Evolutionary conservation across 257 asterid species (phyloP), one percentile per base, ranked within the genome.

Genomic region (Solanum rostratum): DNA sequence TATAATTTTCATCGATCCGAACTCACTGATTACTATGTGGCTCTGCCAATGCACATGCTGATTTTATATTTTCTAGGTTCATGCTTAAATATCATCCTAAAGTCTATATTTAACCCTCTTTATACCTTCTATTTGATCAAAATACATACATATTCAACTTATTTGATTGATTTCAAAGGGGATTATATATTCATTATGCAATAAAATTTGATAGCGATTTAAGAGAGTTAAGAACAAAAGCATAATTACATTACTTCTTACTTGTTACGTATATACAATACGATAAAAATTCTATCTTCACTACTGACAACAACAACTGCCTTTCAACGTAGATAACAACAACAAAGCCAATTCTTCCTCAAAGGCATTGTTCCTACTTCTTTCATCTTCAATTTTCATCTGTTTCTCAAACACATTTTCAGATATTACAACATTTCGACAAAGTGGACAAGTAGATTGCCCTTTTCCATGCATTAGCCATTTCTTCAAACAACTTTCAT

Each of bases 381-480:
- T 39, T 45, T 81, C 73, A 12, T 45, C 53, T 37, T 81, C 73
- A 15, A 14, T 7, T 24, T 53, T 54, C 10, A 30, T 12, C 0
- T 43, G 73, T 74, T 74, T 46, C 41, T 22, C 81, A 74, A 57
- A 59, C 19, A 55, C 22, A 29, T 59, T 18, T 33, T 37, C 55
- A 24, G 41, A 62, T 27, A 81, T 24, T 27, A 59, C 41, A 41
- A 59, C 50, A 81, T 27, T 15, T 45, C 74, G 37, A 62, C 84
- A 81, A 81, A 81, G 74, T 45, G 84, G 84, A 59, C 84, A 81
- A 20, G 53, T 59, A 0, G 54, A n/a, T 14, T 59, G 6, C 43
- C 84, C 84, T 18, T 59, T 62, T 57, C 74, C 84, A 81, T 81
- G 84, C 74, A 81, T 33, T 43, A 81, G 27, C 84, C 76, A 81